Base-by-base conservation (phyloP, 805 yeast species). In the Kazachstania bromeliacearum region DNA sequence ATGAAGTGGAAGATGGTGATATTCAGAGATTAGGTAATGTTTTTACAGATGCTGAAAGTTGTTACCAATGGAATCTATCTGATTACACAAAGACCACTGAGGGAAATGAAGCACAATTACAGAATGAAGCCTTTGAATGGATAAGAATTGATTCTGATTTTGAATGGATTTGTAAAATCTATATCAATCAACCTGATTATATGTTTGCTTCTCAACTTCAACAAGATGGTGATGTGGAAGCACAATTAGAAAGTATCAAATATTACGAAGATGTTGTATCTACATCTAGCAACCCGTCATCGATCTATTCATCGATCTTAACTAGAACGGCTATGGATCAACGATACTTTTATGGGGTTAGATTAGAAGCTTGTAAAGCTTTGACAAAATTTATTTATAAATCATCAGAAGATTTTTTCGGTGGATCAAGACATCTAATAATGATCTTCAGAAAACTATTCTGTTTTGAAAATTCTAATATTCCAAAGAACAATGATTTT, bases 61-160 rank as follows among this genome's bases (percentile, higher is more conserved):
- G 79, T 34, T 61, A 59, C 8, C 70, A 71, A 23, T 89, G 97
- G 97, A 67, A 68, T 12, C 64, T 85, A 8, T 67, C 72, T 1
- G 94, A 85, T 29, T 77, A 84, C 73, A 64, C 71, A 10, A 67
- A 75, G 64, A 67, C 73, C 16, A 51, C 57, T 7, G 59, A 55
- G 18, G 56, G 51, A 2, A 48, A 51, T 31, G 61, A 58, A 28
- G 38, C 46, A 13, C 60, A 54, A 30, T 40, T 43, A 12, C 59
- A 54, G 31, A 77, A 75, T 48, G 96, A 89, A 49, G 96, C 96
- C 0, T 92, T 87, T 59, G 98, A 92, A 51, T 92, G 99, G 99
- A 70, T 92, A 26, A 69, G 99, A 48, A 84, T 89, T n/a, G 99
- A 92, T 61, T 88, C 96, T 0, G 99, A 92, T 57, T 83, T 80